A percentile compares a stretch with the other conserved stretches of the same genome.
Conservation (phyloP, 2,329 filamentous ascomycete species). For the Xylaria sp. region DNA sequence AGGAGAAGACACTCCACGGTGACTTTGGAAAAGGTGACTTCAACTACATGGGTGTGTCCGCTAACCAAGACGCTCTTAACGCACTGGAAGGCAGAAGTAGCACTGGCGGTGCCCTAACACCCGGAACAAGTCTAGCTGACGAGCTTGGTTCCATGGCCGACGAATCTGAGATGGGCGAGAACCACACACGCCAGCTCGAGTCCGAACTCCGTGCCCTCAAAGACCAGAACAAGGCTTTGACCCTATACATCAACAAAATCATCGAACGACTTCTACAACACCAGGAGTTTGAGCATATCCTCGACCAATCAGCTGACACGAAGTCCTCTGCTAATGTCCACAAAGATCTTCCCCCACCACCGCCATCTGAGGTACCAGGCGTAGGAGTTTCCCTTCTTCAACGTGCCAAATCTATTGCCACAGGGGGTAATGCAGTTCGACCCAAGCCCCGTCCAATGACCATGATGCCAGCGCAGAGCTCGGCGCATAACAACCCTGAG, state of each 20-base stretch:
- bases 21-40: slow-evolving; percentile 89
- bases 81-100: slow-evolving; percentile 68
- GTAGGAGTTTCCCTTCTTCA: slow-evolving; percentile 64
- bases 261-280: slow-evolving; percentile 94
- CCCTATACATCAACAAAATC: slow-evolving; percentile 98
- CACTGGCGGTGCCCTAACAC: slow-evolving; percentile 47
- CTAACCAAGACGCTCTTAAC: slow-evolving; percentile 72
- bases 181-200: slow-evolving; percentile 77
- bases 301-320: slow-evolving; percentile 79
- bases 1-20: slow-evolving; percentile 94
- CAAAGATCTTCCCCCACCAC: slow-evolving; percentile 87
- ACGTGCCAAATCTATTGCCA: slow-evolving; percentile 70
- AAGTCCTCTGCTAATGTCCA: slow-evolving; percentile 70
- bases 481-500: slow-evolving; percentile 71
- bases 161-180: slow-evolving; percentile 66
- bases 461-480: slow-evolving; percentile 60
- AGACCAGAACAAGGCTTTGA: slow-evolving; percentile 97
- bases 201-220: slow-evolving; percentile 81
- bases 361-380: slow-evolving; percentile 62
- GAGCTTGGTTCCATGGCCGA: slow-evolving; percentile 80
- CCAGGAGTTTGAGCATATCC: slow-evolving; percentile 92
- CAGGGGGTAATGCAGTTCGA: slow-evolving; percentile 51
- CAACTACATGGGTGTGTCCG: slow-evolving; percentile 70
- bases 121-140: slow-evolving; percentile 78
- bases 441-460: slow-evolving; percentile 68